phyloP scores from a whole-genome alignment of 129 eudicot genomes.

The Lactuca sativa region DNA sequence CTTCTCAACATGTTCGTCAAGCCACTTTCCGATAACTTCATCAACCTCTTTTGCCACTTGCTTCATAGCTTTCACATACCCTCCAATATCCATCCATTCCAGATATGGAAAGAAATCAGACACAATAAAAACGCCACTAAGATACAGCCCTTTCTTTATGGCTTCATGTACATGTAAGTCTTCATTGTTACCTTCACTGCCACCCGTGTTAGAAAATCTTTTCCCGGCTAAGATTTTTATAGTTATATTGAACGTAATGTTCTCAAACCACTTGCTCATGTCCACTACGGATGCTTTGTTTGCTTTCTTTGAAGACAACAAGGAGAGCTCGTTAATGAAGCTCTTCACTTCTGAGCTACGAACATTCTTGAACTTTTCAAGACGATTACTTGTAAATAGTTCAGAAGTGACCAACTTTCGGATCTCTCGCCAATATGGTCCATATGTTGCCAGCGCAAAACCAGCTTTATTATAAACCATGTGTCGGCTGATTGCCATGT shows the following conservation, averaged over 20 bases:
- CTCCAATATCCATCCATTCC: constrained; percentile 63
- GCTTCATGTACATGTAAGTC: constrained; percentile 31
- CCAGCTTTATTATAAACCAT: constrained; percentile 34
- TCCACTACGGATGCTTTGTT: background rate
- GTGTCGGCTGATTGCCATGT: constrained; percentile 35
- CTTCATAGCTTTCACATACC: constrained; percentile 45
- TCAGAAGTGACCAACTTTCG: constrained; percentile 48
- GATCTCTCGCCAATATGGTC: constrained; percentile 54
- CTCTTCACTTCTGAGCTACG: constrained; percentile 33
- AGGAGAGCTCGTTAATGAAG: constrained; percentile 24
- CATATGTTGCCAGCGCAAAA: constrained; percentile 52
- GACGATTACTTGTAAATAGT: constrained; percentile 36
- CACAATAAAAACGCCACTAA: constrained; percentile 45
- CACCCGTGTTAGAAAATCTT: constrained; percentile 16
- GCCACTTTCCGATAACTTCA: constrained; percentile 30
- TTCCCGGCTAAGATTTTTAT: constrained; percentile 39
- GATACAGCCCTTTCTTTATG: constrained; percentile 41
- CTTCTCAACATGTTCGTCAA: constrained; percentile 32
- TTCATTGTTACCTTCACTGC: constrained; percentile 2
- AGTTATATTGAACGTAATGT: constrained; percentile 38
- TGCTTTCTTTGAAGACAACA: constrained; percentile 14
- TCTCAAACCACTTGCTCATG: constrained; percentile 35
- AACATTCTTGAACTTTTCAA: constrained; percentile 36
- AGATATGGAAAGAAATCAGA: constrained; percentile 49
- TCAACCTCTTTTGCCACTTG: constrained; percentile 33